Base-by-base conservation (phyloP, 2,329 filamentous ascomycete genomes). In the Apiospora marii region DNA sequence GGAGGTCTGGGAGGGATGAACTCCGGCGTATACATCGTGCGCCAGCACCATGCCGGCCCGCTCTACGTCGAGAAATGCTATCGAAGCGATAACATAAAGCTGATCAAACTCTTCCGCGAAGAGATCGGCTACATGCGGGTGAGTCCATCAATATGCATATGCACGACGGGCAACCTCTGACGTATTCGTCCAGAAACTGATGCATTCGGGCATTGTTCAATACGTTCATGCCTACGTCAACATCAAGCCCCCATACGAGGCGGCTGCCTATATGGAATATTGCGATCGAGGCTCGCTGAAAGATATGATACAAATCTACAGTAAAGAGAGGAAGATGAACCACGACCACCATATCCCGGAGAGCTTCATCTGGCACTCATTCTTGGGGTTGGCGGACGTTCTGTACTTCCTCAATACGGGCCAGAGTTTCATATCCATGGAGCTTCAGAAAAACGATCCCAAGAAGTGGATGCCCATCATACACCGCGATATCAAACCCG, bases 401-500 rank as follows among this genome's bases (percentile, higher is more conserved):
- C 72, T 77, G 1, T 70, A 68, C n/a, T 76, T 73, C 64, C 71
- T 77, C 6, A 44, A 70, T 2, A 75, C 76, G 0, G 76, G 75
- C 6, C 49, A 71, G 48, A 76, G 74, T 58, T 71, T 58, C 43
- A 51, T 73, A 4, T 72, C 74, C 0, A n/a, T 68, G 34, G 37
- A 70, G 8, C 70, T 75, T 3, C 34, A 72, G 27, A 73, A 70
- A 3, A 70, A 74, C 34, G 30, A 73, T 27, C 44, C 24, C 1
- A 19, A 16, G 0, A 41, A 41, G 22, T 77, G 76, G 76, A 67
- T 19, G 58, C 72, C 76, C 14, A 69, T 77, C 2, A 46, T 76
- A 22, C 76, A 77, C 53, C 71, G 76, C n/a, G 76, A 77, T 43
- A 76, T 76, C 70, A 77, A 75, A 51, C 75, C 75, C 24, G 73